Percentiles rank a stretch among this genome's conserved stretches.
Evolutionary conservation across 805 yeast genomes (phyloP).

Genomic region (Diddensiella transvaalensis): DNA sequence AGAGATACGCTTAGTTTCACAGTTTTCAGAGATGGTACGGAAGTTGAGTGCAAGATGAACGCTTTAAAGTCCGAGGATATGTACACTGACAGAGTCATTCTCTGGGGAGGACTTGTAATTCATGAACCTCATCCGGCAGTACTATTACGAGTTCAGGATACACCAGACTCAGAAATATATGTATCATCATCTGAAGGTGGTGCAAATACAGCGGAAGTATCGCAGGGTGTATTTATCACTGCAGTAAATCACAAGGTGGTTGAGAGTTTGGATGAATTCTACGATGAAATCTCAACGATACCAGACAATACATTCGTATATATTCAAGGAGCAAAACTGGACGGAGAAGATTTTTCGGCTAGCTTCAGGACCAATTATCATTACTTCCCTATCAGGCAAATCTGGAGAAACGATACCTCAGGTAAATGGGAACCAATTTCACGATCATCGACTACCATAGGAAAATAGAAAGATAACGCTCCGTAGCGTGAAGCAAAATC

Average conservation of each 20-base stretch:
- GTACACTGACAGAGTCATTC: conserved; percentile 61
- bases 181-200: conserved; percentile 82
- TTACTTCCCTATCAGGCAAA: conserved; percentile 62
- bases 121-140: conserved; percentile 94
- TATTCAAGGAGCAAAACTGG: conserved; percentile 76
- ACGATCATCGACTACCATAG: conserved; percentile 34
- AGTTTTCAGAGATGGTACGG: conserved; percentile 68
- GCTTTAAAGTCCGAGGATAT: conserved; percentile 57
- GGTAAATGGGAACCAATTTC: conserved; percentile 52
- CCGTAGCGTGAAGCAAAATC: too few species aligned
- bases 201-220: conserved; percentile 74
- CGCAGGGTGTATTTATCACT: conserved; percentile 79
- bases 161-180: conserved; percentile 80
- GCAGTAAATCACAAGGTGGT: conserved; percentile 80
- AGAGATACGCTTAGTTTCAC: conserved; percentile 49
- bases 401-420: conserved; percentile 40
- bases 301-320: conserved; percentile 80
- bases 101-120: conserved; percentile 80
- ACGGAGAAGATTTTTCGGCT: conserved; percentile 80
- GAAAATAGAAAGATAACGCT: too few species aligned
- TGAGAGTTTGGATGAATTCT: conserved; percentile 63
- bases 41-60: conserved; percentile 57
- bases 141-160: conserved; percentile 65
- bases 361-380: conserved; percentile 85
- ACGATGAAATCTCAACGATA: conserved; percentile 60